Evolutionary conservation across 305 asterid species (phyloP), one percentile per base, ranked within the genome.

Genomic region (Fraxinus baroniana): DNA sequence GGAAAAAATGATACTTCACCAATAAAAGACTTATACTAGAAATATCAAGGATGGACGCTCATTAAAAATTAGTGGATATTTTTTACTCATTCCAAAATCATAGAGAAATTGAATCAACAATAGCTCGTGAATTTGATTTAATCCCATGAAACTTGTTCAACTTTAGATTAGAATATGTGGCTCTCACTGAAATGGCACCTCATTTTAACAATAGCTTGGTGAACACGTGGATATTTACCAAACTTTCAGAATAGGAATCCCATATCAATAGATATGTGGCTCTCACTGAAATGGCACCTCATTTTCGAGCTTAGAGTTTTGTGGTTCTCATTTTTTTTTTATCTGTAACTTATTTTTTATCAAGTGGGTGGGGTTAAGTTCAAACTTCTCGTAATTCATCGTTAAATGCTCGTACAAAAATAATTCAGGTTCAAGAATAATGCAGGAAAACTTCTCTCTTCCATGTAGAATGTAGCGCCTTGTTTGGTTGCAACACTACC

Each of bases 391-490:
- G 52, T 44, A 12, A 44, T 44, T 44, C 52, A 44, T 44, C 52
- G 13, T 44, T 44, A 44, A 44, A 44, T 44, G 60, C 60, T 15
- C 60, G 5, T 49, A 15, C 60, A 49, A 49, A 49, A 49, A 49
- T 49, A 49, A 49, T 49, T 49, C 20, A 49, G 7, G 60, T 15
- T 49, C 60, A 49, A 49, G 60, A 49, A 49, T 49, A 3, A 49
- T 49, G 60, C 60, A 15, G n/a, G 60, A 49, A 17, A 49, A 49
- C 60, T 49, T 44, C 17, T 49, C 60, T 49, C 60, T 49, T 46
- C 57, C 6, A 82, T 10, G n/a, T 10, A 44, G 52, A 44, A 44
- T 82, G 70, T 74, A 77, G 4, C 33, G 37, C 74, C 83, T 84
- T 77, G 70, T 55, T 17, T 68, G 49, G 84, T 81, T 80, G 26